Conservation (phyloP, 257 asterid species). For the Salvia rosmarinus region DNA sequence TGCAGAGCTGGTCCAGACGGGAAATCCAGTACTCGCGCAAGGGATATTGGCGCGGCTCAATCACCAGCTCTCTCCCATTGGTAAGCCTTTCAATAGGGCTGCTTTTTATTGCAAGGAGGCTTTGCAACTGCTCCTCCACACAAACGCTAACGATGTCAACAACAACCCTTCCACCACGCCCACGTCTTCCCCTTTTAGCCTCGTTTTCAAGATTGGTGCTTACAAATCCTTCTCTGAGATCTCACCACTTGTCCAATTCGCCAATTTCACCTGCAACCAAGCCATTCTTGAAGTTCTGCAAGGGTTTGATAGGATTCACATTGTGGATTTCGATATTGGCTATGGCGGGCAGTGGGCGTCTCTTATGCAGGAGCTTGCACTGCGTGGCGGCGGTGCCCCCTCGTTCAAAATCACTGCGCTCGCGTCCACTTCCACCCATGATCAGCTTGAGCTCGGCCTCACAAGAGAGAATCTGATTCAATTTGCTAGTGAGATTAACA, state of each 20-base stretch:
- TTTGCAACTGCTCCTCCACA: conserved; percentile 59
- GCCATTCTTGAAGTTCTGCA: conserved; percentile 82
- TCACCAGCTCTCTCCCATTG: conserved; percentile 95
- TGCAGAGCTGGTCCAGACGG: conserved; percentile 83
- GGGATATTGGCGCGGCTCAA: conserved; percentile 99
- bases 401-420: conserved; percentile 76
- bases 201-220: conserved; percentile 80
- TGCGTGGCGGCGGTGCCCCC: conserved; percentile 61
- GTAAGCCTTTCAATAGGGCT: conserved; percentile 92
- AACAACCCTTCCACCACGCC: conserved; percentile 21
- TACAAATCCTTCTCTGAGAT: conserved; percentile 89
- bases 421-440: conserved; percentile 69
- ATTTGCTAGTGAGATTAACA: conserved; percentile 70
- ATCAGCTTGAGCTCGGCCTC: conserved; percentile 77
- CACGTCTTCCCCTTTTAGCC: conserved; percentile 64
- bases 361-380: conserved; percentile 91
- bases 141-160: conserved; percentile 35
- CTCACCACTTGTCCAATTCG: conserved; percentile 80
- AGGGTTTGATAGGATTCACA: conserved; percentile 69
- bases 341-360: conserved; percentile 98
- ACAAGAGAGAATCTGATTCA: conserved; percentile 78
- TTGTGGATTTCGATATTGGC: conserved; percentile 90
- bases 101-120: conserved; percentile 93
- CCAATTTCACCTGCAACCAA: conserved; percentile 89
- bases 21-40: conserved; percentile 91